Base-by-base conservation (phyloP, 768 basidiomycete genomes). In the Boletus rubescentipes region DNA sequence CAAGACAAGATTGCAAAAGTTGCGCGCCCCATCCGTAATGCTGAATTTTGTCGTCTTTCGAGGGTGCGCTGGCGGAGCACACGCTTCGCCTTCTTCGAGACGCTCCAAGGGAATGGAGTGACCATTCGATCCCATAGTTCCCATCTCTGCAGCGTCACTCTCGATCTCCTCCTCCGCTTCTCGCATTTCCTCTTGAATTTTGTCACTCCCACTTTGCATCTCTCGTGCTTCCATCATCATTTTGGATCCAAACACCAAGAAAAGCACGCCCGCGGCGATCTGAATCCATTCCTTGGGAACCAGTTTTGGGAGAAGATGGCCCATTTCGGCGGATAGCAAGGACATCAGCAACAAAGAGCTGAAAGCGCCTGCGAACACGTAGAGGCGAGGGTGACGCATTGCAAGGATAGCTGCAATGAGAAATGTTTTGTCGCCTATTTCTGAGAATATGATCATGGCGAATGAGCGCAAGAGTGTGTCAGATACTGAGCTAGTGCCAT, bases 141-240 rank as follows among this genome's bases (percentile, higher is more conserved):
- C 78, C 8, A 73, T 69, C 18, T 66, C 77, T 2, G 78, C 82
- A 32, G 85, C 87, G 57, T 93, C 90, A 4, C 83, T 90, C 62
- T 93, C 86, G 47, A 98, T 89, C 73, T 99, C 96, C 67, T 95
- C 93, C 73, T 89, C 87, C n/a, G 91, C 89, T 74, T 99, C 95
- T 50, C 83, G 81, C 88, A 98, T 91, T 72, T 98, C 97, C 70
- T 98, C 95, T 64, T 86, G 73, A 15, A 97, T 88, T 72, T 93
- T 93, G 55, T 83, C 87, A 49, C 75, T 86, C 7, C 90, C 93
- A 0, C 75, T 73, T 50, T 82, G 76, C 92, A 98, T 98, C 58
- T 76, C 77, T 49, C 84, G 74, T 4, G 85, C 95, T 68, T 99
- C 96, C 66, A 86, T 73, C 50, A 93, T 65, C 93, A 99, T 95